These are phyloP conservation scores for Sclerotinia borealis DNA, from an alignment of 2,329 filamentous ascomycete species.

Conservation along the genomic window DNA sequence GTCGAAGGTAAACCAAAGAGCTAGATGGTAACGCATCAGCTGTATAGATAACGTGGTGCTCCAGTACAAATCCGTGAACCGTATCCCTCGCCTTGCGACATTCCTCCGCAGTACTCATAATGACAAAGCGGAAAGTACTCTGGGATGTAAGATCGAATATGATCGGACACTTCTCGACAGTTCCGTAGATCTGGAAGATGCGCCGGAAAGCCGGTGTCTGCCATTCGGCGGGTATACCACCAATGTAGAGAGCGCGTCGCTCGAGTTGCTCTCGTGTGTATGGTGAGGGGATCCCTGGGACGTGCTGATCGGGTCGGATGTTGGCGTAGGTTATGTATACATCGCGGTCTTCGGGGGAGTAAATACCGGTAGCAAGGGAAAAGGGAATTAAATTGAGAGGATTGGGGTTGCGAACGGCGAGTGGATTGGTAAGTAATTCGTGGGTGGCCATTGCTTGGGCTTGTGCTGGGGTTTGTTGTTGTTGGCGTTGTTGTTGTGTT, in stretches of 20 bases:
- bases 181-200: slow-evolving; percentile 19
- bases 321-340: slow-evolving; percentile 16
- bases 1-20: neutral
- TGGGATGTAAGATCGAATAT: slow-evolving; percentile 19
- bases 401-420: neutral
- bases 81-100: slow-evolving; percentile 13
- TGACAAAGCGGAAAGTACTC: slow-evolving; percentile 24
- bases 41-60: neutral
- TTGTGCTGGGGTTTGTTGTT: neutral
- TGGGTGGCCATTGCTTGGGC: neutral
- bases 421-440: neutral
- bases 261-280: slow-evolving; percentile 18
- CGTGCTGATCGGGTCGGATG: slow-evolving; percentile 1
- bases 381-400: neutral
- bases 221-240: slow-evolving; percentile 17
- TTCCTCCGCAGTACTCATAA: slow-evolving; percentile 21
- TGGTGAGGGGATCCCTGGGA: slow-evolving; percentile 20
- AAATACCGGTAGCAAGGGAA: neutral
- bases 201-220: slow-evolving; percentile 8
- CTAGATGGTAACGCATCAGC: slow-evolving; percentile 9
- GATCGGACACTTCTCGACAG: slow-evolving; percentile 16
- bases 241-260: slow-evolving; percentile 21
- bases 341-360: slow-evolving; percentile 5
- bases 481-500: neutral
- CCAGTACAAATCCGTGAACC: slow-evolving; percentile 15